Base-by-base conservation (phyloP, 2,329 filamentous ascomycete genomes). In the Zasmidium cellare region DNA sequence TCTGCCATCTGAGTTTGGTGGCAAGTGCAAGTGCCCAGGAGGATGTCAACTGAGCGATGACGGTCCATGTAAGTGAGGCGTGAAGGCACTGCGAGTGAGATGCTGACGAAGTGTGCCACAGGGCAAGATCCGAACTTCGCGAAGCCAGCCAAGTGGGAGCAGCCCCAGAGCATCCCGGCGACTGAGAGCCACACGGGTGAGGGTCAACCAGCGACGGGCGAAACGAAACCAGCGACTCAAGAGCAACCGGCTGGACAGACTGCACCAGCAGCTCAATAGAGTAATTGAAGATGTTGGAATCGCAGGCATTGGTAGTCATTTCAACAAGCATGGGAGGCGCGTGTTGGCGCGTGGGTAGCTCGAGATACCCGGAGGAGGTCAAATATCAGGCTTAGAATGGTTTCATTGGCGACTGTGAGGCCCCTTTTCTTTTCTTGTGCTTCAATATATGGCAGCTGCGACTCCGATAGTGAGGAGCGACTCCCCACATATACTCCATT, bases 11-110 rank as follows among this genome's bases (percentile, higher is more conserved):
- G 80, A 85, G 60, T 93, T 96, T 69, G 94, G 94, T 64, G 94
- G 94, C 61, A 81, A 76, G 44, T 99, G 94, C 78, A 76, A 88
- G 62, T 99, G 94, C 76, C 74, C 80, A 31, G 91, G 90, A 58
- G 92, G 92, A 61, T 99, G 94, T 77, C 79, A 84, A 75, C 78
- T 96, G 70, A 96, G 91, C 76, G 92, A 99, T 74, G 87, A 87
- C 61, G 94, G 94, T 53, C 94, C 94, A 53, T 99, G 94, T 72
- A 66, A 67, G 70, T 69, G 45, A 16, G 22, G 25, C 18, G 14
- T 9, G 14, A 14, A 23, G 31, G 1, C 18, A 50, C n/a, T 25
- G n/a, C 31, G 12, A 18, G 48, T 18, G 46, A 18, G n/a, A 20
- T 59, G 44, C 61, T 68, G 46, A 67, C 35, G 28, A 46, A 46